phyloP scores from a whole-genome alignment of 495 filamentous ascomycete species.

The Lophiotrema nucula region DNA sequence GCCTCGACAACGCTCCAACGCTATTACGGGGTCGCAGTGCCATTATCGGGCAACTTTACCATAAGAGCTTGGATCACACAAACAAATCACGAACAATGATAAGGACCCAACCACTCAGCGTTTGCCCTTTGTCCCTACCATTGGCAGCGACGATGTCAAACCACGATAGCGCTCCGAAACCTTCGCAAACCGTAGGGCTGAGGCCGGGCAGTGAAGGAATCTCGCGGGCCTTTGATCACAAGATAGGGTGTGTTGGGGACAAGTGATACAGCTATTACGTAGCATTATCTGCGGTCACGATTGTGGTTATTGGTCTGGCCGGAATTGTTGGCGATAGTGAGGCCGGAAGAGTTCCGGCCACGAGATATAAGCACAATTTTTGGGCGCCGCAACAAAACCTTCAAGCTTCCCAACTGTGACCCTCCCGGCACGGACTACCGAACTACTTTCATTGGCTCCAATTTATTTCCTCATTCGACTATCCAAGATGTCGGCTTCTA shows the following conservation, averaged over 20 bases:
- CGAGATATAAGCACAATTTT: constrained; percentile 44
- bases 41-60: too few relatives aligned
- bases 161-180: background rate
- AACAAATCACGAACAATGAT: too few relatives aligned
- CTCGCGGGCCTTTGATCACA: constrained; percentile 5
- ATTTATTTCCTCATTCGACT: background rate
- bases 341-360: constrained; percentile 51
- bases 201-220: constrained; percentile 18
- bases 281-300: constrained; percentile 8
- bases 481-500: too few relatives aligned
- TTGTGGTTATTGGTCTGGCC: constrained; percentile 46
- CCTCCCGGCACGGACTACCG: background rate
- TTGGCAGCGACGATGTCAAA: constrained; percentile 20
- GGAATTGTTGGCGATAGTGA: constrained; percentile 51
- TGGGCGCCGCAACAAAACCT: background rate
- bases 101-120: constrained; percentile 6
- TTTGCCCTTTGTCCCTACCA: constrained; percentile 11
- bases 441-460: background rate
- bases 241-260: background rate
- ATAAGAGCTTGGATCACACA: too few relatives aligned
- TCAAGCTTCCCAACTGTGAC: background rate
- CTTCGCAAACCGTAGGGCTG: background rate
- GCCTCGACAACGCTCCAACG: too few relatives aligned
- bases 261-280: constrained; percentile 33
- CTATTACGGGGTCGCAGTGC: too few relatives aligned